Conservation (phyloP, 1,139 yeast species). For the Kodamaea anthophila region DNA sequence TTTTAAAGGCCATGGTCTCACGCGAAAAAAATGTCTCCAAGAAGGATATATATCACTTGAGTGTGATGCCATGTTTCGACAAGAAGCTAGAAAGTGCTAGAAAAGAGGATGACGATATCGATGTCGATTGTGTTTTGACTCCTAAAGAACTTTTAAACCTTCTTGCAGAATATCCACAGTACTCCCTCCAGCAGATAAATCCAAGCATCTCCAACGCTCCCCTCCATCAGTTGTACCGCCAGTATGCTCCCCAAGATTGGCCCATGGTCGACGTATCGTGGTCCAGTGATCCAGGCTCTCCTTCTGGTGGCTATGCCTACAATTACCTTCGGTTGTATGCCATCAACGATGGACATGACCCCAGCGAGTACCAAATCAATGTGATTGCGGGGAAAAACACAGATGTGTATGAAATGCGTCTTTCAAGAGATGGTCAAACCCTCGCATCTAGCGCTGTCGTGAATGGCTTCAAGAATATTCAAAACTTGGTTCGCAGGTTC, state of each 20-base stretch:
- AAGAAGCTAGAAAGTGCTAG: slow-evolving; percentile 93
- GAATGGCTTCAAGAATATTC: slow-evolving; percentile 91
- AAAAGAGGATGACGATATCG: slow-evolving; percentile 53
- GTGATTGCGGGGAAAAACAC: slow-evolving; percentile 59
- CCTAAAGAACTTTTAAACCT: slow-evolving; percentile 80
- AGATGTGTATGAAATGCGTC: slow-evolving; percentile 67
- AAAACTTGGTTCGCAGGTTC: slow-evolving; percentile 80
- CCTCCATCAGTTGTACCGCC: slow-evolving; percentile 20
- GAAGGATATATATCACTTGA: slow-evolving; percentile 61
- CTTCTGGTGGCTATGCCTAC: slow-evolving; percentile 84
- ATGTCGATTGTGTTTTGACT: slow-evolving; percentile 92
- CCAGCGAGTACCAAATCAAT: slow-evolving; percentile 18
- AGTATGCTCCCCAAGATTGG: slow-evolving; percentile 52
- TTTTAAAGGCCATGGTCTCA: slow-evolving; percentile 57
- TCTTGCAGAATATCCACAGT: slow-evolving; percentile 40
- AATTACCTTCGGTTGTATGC: slow-evolving; percentile 46
- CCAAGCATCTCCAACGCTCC: not conserved
- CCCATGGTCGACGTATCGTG: slow-evolving; percentile 53
- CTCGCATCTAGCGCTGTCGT: slow-evolving; percentile 70
- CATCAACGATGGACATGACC: slow-evolving; percentile 18
- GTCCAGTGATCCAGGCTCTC: slow-evolving; percentile 71
- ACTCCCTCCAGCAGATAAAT: not conserved
- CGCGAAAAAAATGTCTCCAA: slow-evolving; percentile 28
- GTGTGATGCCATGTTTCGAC: slow-evolving; percentile 96
- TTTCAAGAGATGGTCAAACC: slow-evolving; percentile 30